Evolutionary conservation across 2,329 filamentous ascomycete genomes (phyloP).

Genomic region (Monosporascus sp.): DNA sequence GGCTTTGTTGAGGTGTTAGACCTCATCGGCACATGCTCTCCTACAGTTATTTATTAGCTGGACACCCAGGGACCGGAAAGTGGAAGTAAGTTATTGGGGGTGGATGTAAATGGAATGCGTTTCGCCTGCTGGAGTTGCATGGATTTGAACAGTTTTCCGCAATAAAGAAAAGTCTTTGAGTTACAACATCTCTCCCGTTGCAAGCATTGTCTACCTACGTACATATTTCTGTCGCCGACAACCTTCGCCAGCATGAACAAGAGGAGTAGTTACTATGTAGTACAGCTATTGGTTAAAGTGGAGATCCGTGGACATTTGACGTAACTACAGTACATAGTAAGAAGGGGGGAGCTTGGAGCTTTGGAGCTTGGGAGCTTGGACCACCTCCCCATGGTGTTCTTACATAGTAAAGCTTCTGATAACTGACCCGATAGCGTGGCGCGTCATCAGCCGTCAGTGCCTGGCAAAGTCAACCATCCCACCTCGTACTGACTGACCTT

Average conservation of each 20-base stretch:
- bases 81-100: not conserved
- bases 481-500: not conserved
- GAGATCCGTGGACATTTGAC: too few relatives aligned
- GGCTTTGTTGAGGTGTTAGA: not conserved
- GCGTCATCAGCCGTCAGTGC: constrained; percentile 19
- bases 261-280: too few relatives aligned
- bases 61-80: not conserved
- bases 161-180: not conserved
- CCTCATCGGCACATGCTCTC: not conserved
- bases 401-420: not conserved
- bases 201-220: not conserved
- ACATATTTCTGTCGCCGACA: not conserved
- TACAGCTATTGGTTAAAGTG: too few relatives aligned
- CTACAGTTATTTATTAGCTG: not conserved
- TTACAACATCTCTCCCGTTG: not conserved
- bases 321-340: not conserved
- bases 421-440: constrained; percentile 1
- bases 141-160: not conserved
- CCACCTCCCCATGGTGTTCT: too few relatives aligned
- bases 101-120: not conserved
- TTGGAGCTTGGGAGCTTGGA: not conserved
- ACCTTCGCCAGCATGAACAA: too few relatives aligned
- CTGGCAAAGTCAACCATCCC: constrained; percentile 3
- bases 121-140: not conserved
- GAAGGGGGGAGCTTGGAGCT: not conserved